These are phyloP conservation scores for Dianthus caryophyllus DNA, from an alignment of 148 eudicot genomes.

Conservation along the genomic window DNA sequence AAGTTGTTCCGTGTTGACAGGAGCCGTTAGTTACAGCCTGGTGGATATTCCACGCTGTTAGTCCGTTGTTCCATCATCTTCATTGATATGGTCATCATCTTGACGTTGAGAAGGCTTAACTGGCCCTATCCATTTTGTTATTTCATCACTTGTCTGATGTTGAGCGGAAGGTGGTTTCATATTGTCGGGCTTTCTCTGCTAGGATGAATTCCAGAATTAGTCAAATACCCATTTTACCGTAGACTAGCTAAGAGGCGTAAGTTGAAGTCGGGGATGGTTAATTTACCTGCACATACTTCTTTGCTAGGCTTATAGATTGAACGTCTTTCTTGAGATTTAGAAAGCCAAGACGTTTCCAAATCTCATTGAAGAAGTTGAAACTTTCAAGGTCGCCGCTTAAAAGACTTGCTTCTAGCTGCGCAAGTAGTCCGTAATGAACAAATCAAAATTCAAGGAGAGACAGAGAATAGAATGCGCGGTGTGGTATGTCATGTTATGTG, in stretches of 20 bases:
- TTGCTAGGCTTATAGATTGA: constrained; percentile 11
- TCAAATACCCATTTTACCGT: constrained; percentile 7
- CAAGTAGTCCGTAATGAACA: too few relatives aligned
- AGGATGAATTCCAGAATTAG: constrained; percentile 13
- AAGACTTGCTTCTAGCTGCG: constrained; percentile 81
- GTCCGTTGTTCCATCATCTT: constrained; percentile 36
- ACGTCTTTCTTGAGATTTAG: constrained; percentile 30
- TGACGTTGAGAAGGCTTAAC: constrained; percentile 35
- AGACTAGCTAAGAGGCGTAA: not conserved
- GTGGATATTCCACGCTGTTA: constrained; percentile 13
- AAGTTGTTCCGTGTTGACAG: not conserved
- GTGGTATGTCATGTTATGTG: not conserved
- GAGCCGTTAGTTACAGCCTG: constrained; percentile 1
- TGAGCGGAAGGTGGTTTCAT: constrained; percentile 47
- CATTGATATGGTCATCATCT: constrained; percentile 37
- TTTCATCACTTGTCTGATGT: constrained; percentile 41
- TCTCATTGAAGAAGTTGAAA: constrained; percentile 46
- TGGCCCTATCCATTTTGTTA: constrained; percentile 46
- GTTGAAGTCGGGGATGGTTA: not conserved
- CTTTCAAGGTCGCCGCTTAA: constrained; percentile 65
- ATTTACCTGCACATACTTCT: constrained; percentile 35
- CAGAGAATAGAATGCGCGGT: too few relatives aligned
- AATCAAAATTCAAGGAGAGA: too few relatives aligned
- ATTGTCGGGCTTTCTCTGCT: constrained; percentile 33
- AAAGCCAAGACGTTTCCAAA: constrained; percentile 34